Percentiles rank a stretch among this genome's conserved stretches.
Evolutionary conservation across 176 grass and related monocot species (phyloP).

Genomic region (Thalia dealbata): DNA sequence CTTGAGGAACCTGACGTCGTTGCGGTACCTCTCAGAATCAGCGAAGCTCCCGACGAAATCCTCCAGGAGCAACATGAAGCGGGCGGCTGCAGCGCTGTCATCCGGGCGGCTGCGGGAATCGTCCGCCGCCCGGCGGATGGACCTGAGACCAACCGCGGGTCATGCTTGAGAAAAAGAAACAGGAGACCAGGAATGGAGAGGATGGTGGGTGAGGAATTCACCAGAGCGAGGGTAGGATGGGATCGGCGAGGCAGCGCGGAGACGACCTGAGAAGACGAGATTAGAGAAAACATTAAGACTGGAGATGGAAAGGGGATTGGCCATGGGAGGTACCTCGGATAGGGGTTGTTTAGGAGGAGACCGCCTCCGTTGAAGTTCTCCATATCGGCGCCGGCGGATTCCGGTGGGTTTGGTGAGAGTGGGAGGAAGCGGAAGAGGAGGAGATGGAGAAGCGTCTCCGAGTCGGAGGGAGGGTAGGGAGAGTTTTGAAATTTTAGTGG

Average conservation of each 20-base stretch:
- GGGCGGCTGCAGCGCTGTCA: background rate
- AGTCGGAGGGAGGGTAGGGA: background rate
- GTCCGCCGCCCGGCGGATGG: conserved; percentile 36
- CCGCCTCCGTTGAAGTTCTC: background rate
- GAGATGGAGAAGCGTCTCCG: background rate
- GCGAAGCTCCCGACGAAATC: conserved; percentile 53
- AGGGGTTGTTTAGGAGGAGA: background rate
- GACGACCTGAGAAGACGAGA: background rate
- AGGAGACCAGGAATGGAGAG: background rate
- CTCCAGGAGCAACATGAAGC: conserved; percentile 40
- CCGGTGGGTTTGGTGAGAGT: background rate
- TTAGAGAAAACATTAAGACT: background rate
- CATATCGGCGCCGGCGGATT: background rate
- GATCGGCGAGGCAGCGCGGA: conserved; percentile 31
- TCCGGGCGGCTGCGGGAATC: conserved; percentile 33
- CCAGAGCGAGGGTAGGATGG: conserved; percentile 65
- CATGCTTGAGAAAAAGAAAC: background rate
- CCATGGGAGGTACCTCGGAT: background rate
- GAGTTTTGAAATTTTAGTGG: background rate
- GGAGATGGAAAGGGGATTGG: background rate
- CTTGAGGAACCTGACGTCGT: conserved; percentile 63
- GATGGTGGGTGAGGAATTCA: conserved; percentile 2
- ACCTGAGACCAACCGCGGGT: conserved; percentile 45
- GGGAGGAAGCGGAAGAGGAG: background rate
- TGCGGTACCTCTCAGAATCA: conserved; percentile 55